Evolutionary conservation across 805 yeast genomes (phyloP).

Genomic region (Candida chilensis): DNA sequence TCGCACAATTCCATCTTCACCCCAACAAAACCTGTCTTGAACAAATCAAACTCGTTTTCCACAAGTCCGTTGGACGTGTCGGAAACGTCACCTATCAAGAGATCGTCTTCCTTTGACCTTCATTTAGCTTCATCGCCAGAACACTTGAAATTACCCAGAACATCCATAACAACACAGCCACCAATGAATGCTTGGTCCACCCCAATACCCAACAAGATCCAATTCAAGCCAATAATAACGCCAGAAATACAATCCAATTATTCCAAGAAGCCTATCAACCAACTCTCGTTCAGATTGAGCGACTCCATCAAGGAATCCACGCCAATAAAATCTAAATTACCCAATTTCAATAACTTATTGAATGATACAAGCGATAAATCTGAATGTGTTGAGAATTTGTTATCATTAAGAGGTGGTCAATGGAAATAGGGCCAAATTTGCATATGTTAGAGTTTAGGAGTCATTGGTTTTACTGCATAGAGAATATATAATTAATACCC

Average conservation of each 20-base stretch:
- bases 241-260: not conserved
- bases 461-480: not conserved
- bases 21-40: constrained; percentile 11
- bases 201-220: not conserved
- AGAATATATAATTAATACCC: not conserved
- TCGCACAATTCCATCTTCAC: too few relatives aligned
- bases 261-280: too few relatives aligned
- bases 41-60: constrained; percentile 12
- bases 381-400: constrained; percentile 29
- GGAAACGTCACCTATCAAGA: not conserved
- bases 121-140: not conserved
- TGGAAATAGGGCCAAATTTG: constrained; percentile 11
- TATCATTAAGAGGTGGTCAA: constrained; percentile 25
- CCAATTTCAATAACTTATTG: too few relatives aligned
- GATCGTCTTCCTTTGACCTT: not conserved
- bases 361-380: too few relatives aligned
- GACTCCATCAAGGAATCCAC: too few relatives aligned
- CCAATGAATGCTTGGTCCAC: too few relatives aligned
- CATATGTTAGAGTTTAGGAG: not conserved
- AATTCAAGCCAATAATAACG: not conserved
- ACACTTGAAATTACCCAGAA: not conserved
- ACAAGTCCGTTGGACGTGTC: not conserved
- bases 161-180: too few relatives aligned
- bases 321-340: too few relatives aligned
- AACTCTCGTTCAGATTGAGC: too few relatives aligned